Base-by-base conservation (phyloP, 2,329 filamentous ascomycete species). In the Penicillium decumbens region DNA sequence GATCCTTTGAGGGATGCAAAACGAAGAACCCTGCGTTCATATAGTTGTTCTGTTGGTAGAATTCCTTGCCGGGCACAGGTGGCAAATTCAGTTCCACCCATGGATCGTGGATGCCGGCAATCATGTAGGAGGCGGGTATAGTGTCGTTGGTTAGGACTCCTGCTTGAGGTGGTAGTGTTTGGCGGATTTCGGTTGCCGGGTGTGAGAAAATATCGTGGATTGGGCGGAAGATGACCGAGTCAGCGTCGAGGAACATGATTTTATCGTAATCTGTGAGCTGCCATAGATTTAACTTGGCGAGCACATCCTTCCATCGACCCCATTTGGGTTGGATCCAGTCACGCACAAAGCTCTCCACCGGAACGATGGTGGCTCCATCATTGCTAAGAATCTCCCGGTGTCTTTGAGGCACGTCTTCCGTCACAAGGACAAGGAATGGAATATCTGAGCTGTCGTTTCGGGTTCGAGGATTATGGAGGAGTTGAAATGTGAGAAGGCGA, bases 1-100 rank as follows among this genome's bases (percentile, higher is more conserved):
- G 7, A 15, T 24, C 27, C 41, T 32, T 40, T 12, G 46, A 49
- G 12, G 46, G 46, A 20, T 43, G 41, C 7, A 43, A 30, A 8
- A 55, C 49, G 30, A 55, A 52, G 33, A 52, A 52, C 2, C 52
- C 52, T 1, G 52, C 46, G 13, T 51, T 52, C 38, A 48, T 50
- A 15, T 45, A 49, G 29, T 49, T 47, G 5, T 39, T 41, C 20
- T 41, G 6, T 28, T 28, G 13, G 28, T 37, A 41, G 30, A 41
- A 41, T 7, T 25, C 42, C 23, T 24, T 20, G 15, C 23, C 23
- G 7, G 18, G 9, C 10, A 20, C n/a, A 25, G 32, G 39, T 15
- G 30, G 32, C 30, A 48, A 28, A 18, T 13, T 13, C 18, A 23
- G 18, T n/a, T 49, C 42, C 28, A 49, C 41, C 41, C 42, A 49